Base-by-base conservation (phyloP, 768 basidiomycete genomes). In the Hirschioporus abietinus region DNA sequence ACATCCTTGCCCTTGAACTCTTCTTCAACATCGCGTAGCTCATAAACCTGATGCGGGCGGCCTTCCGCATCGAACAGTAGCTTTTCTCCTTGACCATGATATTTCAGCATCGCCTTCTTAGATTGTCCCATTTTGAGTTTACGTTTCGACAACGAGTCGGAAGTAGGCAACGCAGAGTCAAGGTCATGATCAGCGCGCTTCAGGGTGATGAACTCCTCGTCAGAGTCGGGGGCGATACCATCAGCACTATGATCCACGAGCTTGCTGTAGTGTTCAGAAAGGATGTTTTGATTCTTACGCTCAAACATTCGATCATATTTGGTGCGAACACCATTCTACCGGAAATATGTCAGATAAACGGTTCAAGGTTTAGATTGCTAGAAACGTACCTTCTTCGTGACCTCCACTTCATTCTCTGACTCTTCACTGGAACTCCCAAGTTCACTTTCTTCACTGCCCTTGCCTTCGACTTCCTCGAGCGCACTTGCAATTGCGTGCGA, bases 271-370 rank as follows among this genome's bases (percentile, higher is more conserved):
- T 97, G 95, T 67, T 88, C 86, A 0, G 95, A 94, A 35, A 98
- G 83, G 63, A 98, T 89, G 69, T 88, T 90, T 75, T 97, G 96
- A 74, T 97, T 98, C 76, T 93, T 96, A 66, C 96, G 87, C 73
- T 92, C 91, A 74, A 98, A 99, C 95, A 99, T 98, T 64, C 93
- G 87, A 76, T 98, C 96, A 76, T 98, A 97, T 78, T 96, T 98
- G 1, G 96, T 98, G 63, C 92, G 86, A 0, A 91, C 88, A 58
- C 77, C 79, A 10, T 75, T 72, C 81, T 82, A 60, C 17, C 20
- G 35, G 20, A 59, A 60, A 60, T 62, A n/a, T 17, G 1, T 30
- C 17, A 15, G 26, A 35, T 63, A 10, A 57, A 27, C 9, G 15
- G 63, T 59, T 65, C 64, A 61, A 42, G 52, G 60, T 34, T 26